Evolutionary conservation across 2,329 filamentous ascomycete species (phyloP), one percentile per base, ranked within the genome.

Genomic region (Tolypocladium amazonense): DNA sequence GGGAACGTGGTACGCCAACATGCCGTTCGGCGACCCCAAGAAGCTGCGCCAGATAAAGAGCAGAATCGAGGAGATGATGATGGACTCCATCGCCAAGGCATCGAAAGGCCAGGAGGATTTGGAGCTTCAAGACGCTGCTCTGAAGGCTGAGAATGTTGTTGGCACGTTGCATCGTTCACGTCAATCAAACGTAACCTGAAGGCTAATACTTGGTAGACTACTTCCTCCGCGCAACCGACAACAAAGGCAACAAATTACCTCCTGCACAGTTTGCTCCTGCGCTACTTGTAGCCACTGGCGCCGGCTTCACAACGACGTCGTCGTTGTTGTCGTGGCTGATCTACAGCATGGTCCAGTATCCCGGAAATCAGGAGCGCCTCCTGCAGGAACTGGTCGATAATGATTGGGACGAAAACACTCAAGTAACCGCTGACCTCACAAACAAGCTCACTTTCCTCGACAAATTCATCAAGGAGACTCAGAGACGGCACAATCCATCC

Each of bases 251-350:
- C 58, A 80, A 82, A 61, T 69, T 86, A 0, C 80, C 82, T 0
- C 69, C 50, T 9, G 18, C 64, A 12, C 64, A 67, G 1, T 64
- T 73, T 30, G 65, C 66, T 50, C 61, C 63, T 0, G 65, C 69
- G 0, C 70, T 84, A 0, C 71, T 84, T 2, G 80, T 85, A 3
- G 76, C 77, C 8, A 81, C 78, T 0, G 83, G 75, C 4, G 83
- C 83, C 2, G 84, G 84, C 25, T 86, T 86, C 71, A 84, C 80
- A 1, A 86, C 83, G 0, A 86, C 81, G 0, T 80, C 77, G 3
- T 81, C 81, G 0, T 75, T 86, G 4, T 73, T 86, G 2, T 83
- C 81, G 0, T 86, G 82, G 83, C 72, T 82, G 1, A 66, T 85
- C 45, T 85, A 84, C 66, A 74, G 76, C 6, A 69, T 85, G 1